Conservation (phyloP, 1,139 yeast genomes). For the Meyerozyma athensensis region DNA sequence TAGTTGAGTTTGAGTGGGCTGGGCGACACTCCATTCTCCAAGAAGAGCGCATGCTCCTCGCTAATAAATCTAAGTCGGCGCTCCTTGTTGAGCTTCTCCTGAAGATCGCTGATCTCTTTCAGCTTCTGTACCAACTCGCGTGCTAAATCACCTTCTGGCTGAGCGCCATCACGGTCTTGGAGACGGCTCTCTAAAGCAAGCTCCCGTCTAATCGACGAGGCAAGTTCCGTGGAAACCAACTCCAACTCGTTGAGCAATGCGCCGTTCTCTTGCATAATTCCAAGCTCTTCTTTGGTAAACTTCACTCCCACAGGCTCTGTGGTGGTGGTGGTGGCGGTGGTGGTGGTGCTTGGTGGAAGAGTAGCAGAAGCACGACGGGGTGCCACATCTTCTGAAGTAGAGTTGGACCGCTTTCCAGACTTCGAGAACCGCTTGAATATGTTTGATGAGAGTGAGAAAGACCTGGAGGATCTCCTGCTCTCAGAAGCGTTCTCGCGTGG, state of each 20-base stretch:
- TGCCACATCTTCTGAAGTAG: constrained; percentile 13
- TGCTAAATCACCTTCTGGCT: constrained; percentile 10
- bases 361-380: constrained; percentile 7
- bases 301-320: constrained; percentile 12
- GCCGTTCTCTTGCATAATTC: constrained; percentile 55
- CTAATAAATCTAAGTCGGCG: constrained; percentile 61
- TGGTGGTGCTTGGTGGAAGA: constrained; percentile 5
- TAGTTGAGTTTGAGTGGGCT: constrained; percentile 53
- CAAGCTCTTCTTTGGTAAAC: constrained; percentile 57
- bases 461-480: constrained; percentile 20
- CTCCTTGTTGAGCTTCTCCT: constrained; percentile 58
- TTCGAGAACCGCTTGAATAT: constrained; percentile 34
- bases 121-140: constrained; percentile 40
- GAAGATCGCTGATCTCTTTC: constrained; percentile 35
- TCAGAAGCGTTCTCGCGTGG: constrained; percentile 3
- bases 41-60: constrained; percentile 60
- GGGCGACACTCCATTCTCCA: constrained; percentile 52
- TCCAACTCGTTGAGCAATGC: constrained; percentile 60
- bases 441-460: constrained; percentile 24
- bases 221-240: constrained; percentile 65
- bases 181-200: constrained; percentile 49
- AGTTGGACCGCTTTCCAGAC: constrained; percentile 17
- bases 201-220: constrained; percentile 66
- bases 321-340: constrained; percentile 6
- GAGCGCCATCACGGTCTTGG: constrained; percentile 12